These are phyloP conservation scores for Sporobolomyces roseus DNA, from an alignment of 768 basidiomycete species.

Conservation along the genomic window DNA sequence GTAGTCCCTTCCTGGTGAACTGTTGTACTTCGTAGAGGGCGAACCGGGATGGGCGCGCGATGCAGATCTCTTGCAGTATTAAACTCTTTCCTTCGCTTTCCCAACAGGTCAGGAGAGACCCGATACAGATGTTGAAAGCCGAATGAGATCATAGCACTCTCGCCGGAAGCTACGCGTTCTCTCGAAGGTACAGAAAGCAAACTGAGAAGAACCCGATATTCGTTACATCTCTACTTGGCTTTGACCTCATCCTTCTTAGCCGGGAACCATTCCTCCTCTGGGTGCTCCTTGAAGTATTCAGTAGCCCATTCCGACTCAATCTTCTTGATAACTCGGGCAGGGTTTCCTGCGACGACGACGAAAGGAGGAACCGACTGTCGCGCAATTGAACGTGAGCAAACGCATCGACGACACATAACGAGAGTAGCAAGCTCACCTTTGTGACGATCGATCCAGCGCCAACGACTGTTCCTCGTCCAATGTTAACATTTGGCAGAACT, in stretches of 20 bases:
- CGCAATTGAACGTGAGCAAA: not conserved
- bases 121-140: too few species aligned
- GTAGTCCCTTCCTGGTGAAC: too few species aligned
- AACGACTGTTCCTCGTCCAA: slow-evolving; percentile 48
- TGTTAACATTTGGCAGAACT: slow-evolving; percentile 47
- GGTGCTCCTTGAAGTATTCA: slow-evolving; percentile 32
- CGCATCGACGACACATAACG: not conserved
- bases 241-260: not conserved
- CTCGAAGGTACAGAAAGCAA: too few species aligned
- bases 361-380: slow-evolving; percentile 41
- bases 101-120: too few species aligned
- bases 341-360: slow-evolving; percentile 49
- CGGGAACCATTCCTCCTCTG: slow-evolving; percentile 35
- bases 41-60: too few species aligned
- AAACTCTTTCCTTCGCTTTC: too few species aligned
- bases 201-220: too few species aligned
- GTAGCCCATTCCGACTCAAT: slow-evolving; percentile 40
- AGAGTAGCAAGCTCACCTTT: slow-evolving; percentile 35
- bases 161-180: too few species aligned
- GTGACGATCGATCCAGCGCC: slow-evolving; percentile 49
- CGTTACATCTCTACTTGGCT: slow-evolving; percentile 14
- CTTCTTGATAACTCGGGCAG: slow-evolving; percentile 48
- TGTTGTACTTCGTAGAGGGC: too few species aligned
- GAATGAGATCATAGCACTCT: too few species aligned
- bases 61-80: too few species aligned